A percentile compares a stretch with the other conserved stretches of the same genome.
Conservation (phyloP, 2,329 filamentous ascomycete species). For the Aspergillus sp. region DNA sequence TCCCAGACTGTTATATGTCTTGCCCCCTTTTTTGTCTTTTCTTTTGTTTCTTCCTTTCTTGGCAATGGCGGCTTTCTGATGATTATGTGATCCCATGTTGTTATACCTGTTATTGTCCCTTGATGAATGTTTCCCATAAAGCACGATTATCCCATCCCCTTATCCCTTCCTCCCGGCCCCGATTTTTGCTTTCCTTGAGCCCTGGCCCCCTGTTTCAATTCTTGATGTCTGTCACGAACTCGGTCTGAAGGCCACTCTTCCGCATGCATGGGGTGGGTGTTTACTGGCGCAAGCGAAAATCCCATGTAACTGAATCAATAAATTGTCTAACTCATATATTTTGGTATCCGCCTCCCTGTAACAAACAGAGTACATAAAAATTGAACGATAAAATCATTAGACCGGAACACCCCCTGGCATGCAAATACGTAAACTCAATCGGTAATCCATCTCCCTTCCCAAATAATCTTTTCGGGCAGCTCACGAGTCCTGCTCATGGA, state of each 20-base stretch:
- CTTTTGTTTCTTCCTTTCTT: conserved; percentile 10
- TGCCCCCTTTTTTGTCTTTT: conserved; percentile 10
- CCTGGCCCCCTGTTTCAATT: background rate
- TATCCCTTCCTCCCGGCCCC: conserved; percentile 1
- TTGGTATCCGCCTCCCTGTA: background rate
- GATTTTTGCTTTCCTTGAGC: conserved; percentile 10
- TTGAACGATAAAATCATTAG: background rate
- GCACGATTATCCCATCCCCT: conserved; percentile 8
- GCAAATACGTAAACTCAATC: background rate
- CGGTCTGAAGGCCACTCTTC: conserved; percentile 29
- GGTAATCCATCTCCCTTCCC: too few relatives aligned
- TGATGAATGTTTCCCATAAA: conserved; percentile 15
- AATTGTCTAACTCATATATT: conserved; percentile 1
- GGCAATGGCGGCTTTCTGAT: conserved; percentile 25
- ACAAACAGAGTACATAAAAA: background rate
- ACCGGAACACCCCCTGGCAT: conserved; percentile 2
- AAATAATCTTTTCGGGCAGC: conserved; percentile 14
- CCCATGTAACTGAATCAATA: conserved; percentile 21
- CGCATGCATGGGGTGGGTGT: conserved; percentile 42
- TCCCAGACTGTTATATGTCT: conserved; percentile 7
- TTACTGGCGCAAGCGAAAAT: conserved; percentile 32
- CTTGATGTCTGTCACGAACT: conserved; percentile 32
- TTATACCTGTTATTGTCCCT: conserved; percentile 14
- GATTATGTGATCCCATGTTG: conserved; percentile 19
- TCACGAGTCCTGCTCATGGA: conserved; percentile 20